Base-by-base conservation (phyloP, 306 rosid species). In the Ziziphus jujuba region DNA sequence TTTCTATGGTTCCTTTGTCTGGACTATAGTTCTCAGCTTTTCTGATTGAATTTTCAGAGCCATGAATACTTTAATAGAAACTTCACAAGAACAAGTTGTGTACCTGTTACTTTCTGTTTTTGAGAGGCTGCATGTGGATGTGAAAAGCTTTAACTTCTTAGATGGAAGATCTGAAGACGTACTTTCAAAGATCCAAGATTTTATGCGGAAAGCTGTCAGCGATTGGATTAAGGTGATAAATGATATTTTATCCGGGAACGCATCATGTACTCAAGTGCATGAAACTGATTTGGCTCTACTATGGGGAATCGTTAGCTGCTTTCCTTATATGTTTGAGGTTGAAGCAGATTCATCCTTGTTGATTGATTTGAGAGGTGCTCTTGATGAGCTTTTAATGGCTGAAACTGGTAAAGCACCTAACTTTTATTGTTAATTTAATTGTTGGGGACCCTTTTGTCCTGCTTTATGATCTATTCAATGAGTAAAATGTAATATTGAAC, bases 261-360 rank as follows among this genome's bases (percentile, higher is more conserved):
- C 49, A 34, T 77, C 81, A 53, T 66, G 79, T 6, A 67, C 9
- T 59, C 67, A 76, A 67, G 66, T 83, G 59, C 80, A 74, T 53
- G 93, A 85, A 74, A 61, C 74, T 48, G 72, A 76, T 72, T 54
- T 90, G 81, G 84, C 91, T 72, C 55, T 83, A 59, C 76, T 86
- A 24, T 93, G 97, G 97, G 98, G 93, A 73, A 66, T 73, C 15
- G 75, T 93, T 47, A 87, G 51, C 56, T 93, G 97, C 82, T 82
- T 82, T 82, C 85, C 96, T 19, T 66, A 75, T 44, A 73, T 87
- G 82, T 65, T 80, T 19, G 75, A 77, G 49, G 72, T 65, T 59
- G 65, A 77, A 45, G 71, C 55, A 72, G 71, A 66, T 61, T 65
- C 82, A 51, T 86, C 91, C 48, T 75, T 78, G 77, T 65, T 90